phyloP scores from a whole-genome alignment of 495 filamentous ascomycete species.

The Platismatia glauca region DNA sequence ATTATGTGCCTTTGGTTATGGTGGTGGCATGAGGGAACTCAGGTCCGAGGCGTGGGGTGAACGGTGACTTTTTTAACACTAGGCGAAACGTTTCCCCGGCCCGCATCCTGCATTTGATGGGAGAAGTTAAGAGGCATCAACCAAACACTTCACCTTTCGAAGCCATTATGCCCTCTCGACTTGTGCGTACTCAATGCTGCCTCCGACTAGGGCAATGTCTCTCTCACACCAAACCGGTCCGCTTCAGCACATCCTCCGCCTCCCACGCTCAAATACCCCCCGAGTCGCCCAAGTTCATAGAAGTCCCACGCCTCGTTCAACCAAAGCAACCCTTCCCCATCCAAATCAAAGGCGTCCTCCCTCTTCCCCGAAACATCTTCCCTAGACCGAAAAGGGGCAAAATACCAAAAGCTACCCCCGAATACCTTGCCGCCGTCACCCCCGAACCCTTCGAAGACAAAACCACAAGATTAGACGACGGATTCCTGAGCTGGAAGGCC shows the following conservation, averaged over 20 bases:
- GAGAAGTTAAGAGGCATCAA: background rate
- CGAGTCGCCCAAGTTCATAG: constrained; percentile 66
- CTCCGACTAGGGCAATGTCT: background rate
- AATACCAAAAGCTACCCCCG: constrained; percentile 42
- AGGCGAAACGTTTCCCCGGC: background rate
- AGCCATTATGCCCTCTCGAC: constrained; percentile 16
- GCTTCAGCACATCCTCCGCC: constrained; percentile 14
- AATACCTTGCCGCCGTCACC: constrained; percentile 43
- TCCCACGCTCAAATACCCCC: constrained; percentile 37
- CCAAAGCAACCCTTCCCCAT: constrained; percentile 37
- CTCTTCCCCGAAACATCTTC: constrained; percentile 60
- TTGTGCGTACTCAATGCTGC: constrained; percentile 2
- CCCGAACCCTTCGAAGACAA: constrained; percentile 31
- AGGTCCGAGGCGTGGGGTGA: background rate
- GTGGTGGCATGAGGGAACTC: background rate
- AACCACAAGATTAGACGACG: constrained; percentile 28
- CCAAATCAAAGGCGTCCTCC: constrained; percentile 61
- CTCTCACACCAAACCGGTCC: background rate
- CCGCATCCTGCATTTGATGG: background rate
- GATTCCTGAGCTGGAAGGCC: constrained; percentile 53
- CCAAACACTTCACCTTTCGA: background rate
- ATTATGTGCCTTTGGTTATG: background rate
- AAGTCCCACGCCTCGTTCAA: constrained; percentile 49
- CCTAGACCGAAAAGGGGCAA: constrained; percentile 27
- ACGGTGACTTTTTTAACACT: background rate